These are phyloP conservation scores for Huiozyma sinensis DNA, from an alignment of 805 yeast genomes.

Conservation along the genomic window DNA sequence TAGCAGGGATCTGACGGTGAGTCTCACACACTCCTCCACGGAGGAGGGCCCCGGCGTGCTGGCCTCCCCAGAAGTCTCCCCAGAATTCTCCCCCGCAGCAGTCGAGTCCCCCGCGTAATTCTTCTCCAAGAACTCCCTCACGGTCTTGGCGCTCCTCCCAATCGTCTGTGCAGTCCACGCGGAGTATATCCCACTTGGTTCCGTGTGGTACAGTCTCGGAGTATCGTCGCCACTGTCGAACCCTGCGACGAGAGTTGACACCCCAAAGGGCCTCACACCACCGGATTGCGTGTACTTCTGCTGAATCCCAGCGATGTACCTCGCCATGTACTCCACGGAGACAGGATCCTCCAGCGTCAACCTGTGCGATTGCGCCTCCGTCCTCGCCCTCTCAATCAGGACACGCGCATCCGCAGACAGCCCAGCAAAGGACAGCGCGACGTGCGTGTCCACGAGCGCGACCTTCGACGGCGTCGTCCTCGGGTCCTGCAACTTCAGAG, in stretches of 20 bases:
- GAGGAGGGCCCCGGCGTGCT: slow-evolving; percentile 20
- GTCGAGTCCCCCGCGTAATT: slow-evolving; percentile 56
- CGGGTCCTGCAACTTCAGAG: slow-evolving; percentile 90
- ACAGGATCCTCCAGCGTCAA: slow-evolving; percentile 93
- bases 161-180: slow-evolving; percentile 98
- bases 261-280: slow-evolving; percentile 97
- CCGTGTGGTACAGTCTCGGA: slow-evolving; percentile 87
- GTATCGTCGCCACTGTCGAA: slow-evolving; percentile 68
- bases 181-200: slow-evolving; percentile 93
- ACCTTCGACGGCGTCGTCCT: slow-evolving; percentile 93
- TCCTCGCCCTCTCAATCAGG: slow-evolving; percentile 86
- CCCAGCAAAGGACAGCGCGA: slow-evolving; percentile 91
- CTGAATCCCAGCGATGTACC: slow-evolving; percentile 95
- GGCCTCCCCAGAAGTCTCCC: background rate
- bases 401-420: slow-evolving; percentile 97
- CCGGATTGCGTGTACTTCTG: slow-evolving; percentile 96
- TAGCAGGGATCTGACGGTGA: slow-evolving; percentile 75
- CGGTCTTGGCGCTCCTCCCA: slow-evolving; percentile 91
- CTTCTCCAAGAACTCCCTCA: slow-evolving; percentile 88
- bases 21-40: slow-evolving; percentile 62
- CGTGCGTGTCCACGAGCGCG: slow-evolving; percentile 82
- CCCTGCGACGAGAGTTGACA: slow-evolving; percentile 90
- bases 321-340: slow-evolving; percentile 80
- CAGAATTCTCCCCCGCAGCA: background rate
- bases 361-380: slow-evolving; percentile 92